These are phyloP conservation scores for Alternaria arbusti DNA, from an alignment of 2,329 filamentous ascomycete genomes.

Conservation along the genomic window DNA sequence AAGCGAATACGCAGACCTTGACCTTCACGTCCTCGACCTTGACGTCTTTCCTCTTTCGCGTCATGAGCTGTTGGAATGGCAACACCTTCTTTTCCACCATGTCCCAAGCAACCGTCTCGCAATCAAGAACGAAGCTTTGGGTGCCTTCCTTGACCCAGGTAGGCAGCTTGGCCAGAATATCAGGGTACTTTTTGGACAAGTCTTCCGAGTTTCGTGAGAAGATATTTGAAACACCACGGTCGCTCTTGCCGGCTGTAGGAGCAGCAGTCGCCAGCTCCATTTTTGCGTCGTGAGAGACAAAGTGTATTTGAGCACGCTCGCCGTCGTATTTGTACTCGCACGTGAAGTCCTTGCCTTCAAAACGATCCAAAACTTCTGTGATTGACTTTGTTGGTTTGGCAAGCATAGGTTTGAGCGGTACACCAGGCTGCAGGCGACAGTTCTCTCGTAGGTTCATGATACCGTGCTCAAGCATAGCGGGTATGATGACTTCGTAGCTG, in stretches of 20 bases:
- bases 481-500: constrained; percentile 93
- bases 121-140: constrained; percentile 96
- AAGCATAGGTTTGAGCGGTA: constrained; percentile 97
- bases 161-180: constrained; percentile 86
- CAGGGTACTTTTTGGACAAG: constrained; percentile 95
- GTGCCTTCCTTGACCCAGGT: constrained; percentile 90
- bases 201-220: constrained; percentile 98
- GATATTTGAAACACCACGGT: constrained; percentile 82
- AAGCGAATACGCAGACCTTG: constrained; percentile 96
- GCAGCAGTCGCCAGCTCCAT: constrained; percentile 67
- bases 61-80: constrained; percentile 98
- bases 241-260: constrained; percentile 69
- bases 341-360: constrained; percentile 93
- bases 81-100: constrained; percentile 92
- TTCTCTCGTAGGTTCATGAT: constrained; percentile 81
- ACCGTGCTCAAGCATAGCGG: constrained; percentile 84
- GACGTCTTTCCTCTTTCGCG: constrained; percentile 95
- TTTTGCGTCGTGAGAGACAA: constrained; percentile 80
- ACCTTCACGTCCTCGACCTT: constrained; percentile 94
- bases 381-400: constrained; percentile 98
- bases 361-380: constrained; percentile 94
- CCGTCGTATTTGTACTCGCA: constrained; percentile 99
- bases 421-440: constrained; percentile 90
- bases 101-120: constrained; percentile 97
- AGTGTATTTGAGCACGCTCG: constrained; percentile 98